phyloP scores from a whole-genome alignment of 441 rosid genomes.

The Metrosideros polymorpha region DNA sequence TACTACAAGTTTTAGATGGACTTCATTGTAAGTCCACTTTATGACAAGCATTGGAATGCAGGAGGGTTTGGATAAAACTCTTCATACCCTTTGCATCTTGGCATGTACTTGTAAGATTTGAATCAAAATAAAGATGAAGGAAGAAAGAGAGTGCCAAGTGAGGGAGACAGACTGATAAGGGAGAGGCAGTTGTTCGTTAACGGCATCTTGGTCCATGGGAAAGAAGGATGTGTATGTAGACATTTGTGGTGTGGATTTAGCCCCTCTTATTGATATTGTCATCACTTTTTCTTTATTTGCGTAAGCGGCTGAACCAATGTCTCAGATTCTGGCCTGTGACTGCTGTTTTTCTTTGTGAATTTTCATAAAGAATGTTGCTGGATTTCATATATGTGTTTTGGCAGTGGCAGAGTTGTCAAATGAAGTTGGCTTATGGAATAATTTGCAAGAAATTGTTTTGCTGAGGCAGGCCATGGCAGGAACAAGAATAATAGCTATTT shows the following conservation, averaged over 20 bases:
- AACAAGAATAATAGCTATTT: conserved; percentile 62
- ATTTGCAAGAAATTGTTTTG: background rate
- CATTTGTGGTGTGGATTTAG: background rate
- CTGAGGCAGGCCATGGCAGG: conserved; percentile 49
- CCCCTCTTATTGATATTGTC: background rate
- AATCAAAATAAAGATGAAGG: background rate
- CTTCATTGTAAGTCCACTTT: background rate
- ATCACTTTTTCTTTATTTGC: background rate
- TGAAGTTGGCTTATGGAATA: background rate
- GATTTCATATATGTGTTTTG: background rate
- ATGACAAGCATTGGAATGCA: background rate
- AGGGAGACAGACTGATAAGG: background rate
- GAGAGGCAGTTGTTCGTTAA: background rate
- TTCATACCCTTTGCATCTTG: background rate
- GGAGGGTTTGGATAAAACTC: background rate
- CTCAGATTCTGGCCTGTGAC: background rate
- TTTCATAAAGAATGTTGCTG: background rate
- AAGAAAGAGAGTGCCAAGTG: background rate
- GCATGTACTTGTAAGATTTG: background rate
- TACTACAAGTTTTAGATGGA: background rate
- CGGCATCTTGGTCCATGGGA: background rate
- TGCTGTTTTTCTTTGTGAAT: background rate
- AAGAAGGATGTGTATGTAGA: background rate
- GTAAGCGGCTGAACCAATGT: background rate
- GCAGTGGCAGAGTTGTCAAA: background rate